These are phyloP conservation scores for Wickerhamomyces chambardii DNA, from an alignment of 805 yeast species.

Conservation along the genomic window DNA sequence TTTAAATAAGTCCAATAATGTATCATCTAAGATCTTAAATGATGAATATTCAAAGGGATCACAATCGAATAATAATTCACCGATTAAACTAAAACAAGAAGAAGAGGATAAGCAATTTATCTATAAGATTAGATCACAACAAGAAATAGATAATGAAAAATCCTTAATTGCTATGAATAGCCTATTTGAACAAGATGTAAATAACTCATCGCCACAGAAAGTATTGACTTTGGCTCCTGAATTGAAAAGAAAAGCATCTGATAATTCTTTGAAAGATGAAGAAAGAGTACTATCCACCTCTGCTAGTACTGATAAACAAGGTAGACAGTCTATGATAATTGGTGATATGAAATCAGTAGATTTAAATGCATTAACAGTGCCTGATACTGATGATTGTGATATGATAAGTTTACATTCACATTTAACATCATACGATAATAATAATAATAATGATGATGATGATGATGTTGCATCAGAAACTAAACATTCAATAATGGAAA, in stretches of 20 bases:
- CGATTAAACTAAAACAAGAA: conserved; percentile 5
- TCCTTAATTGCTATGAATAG: conserved; percentile 20
- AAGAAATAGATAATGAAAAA: conserved; percentile 16
- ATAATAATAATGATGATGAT: not conserved
- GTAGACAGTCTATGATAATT: not conserved
- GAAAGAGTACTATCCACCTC: conserved; percentile 12
- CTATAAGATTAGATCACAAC: conserved; percentile 11
- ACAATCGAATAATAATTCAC: conserved; percentile 8
- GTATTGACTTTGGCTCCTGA: conserved; percentile 15
- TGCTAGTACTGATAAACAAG: no score
- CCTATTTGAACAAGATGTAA: conserved; percentile 22
- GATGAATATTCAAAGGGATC: conserved; percentile 15
- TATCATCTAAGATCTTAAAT: conserved; percentile 13
- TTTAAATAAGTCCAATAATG: conserved; percentile 16
- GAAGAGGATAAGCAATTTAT: conserved; percentile 15
- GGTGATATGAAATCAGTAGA: not conserved
- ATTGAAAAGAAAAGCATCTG: conserved; percentile 17
- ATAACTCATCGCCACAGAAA: conserved; percentile 10
- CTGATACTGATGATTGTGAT: not conserved
- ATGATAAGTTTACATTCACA: not conserved
- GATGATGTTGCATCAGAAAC: conserved; percentile 5
- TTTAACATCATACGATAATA: no score
- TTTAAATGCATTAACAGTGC: no score
- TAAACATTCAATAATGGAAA: conserved; percentile 1
- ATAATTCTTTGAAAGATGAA: conserved; percentile 15